Evolutionary conservation across 805 yeast genomes (phyloP), one percentile per base, ranked within the genome.

Genomic region (Nakazawaea siamensis): DNA sequence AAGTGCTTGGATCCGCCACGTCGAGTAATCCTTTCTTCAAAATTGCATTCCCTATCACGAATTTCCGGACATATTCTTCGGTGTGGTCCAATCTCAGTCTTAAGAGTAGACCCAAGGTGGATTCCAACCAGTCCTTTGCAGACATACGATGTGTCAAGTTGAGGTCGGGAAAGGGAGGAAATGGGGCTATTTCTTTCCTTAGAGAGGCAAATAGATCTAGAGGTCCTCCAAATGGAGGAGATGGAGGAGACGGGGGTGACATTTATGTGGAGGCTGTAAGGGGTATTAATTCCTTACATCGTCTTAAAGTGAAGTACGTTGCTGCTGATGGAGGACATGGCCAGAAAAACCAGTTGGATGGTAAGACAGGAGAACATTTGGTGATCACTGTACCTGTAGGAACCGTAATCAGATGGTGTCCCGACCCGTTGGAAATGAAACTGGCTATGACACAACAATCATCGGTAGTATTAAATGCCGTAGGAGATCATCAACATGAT

Each of bases 151-250:
- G 84, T 6, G 66, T 90, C 8, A 73, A 72, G 37, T 60, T 86
- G 7, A 52, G 60, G 3, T 75, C 94, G 18, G 98, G 98, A 0
- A 65, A 61, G 27, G 98, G 98, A 15, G 98, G 98, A 2, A 67
- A 80, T 51, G 98, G 98, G 5, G 66, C 73, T 21, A 80, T 86
- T 0, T 81, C 97, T 0, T 92, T 92, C 56, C 70, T 79, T 40
- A 65, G 96, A 44, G 97, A 86, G 45, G 83, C 95, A 3, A 84
- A 87, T 27, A 60, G 84, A 28, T 68, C 95, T 0, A 68, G 70
- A 14, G 98, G 98, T 0, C 97, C 98, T 0, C 95, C 98, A 0
- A 94, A 88, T 55, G 98, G 98, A n/a, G 98, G 98, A 8, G 97
- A 92, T 58, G 98, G 98, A 20, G 98, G 97, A 4, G 62, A 67